These are phyloP conservation scores for Umbelopsis sp. DNA, from an alignment of 192 early-diverging fungal species.

Conservation along the genomic window DNA sequence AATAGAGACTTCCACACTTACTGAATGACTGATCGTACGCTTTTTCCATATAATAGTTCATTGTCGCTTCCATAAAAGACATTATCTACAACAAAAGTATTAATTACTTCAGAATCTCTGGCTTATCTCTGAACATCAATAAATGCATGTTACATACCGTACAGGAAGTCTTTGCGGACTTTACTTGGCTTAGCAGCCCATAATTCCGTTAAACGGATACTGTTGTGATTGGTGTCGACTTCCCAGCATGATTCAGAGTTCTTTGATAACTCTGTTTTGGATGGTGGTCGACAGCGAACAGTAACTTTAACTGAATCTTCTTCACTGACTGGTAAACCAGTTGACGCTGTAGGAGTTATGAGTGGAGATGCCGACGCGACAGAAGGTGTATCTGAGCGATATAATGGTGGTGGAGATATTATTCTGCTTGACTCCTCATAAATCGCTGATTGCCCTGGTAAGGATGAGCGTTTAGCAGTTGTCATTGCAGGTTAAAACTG, in stretches of 20 bases:
- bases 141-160: slow-evolving; percentile 30
- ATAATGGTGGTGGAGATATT: slow-evolving; percentile 14
- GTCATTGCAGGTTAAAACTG: slow-evolving; percentile 9
- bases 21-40: slow-evolving; percentile 35
- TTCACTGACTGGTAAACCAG: not conserved
- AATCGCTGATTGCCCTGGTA: slow-evolving; percentile 14
- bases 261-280: slow-evolving; percentile 55
- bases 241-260: slow-evolving; percentile 45
- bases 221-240: slow-evolving; percentile 26
- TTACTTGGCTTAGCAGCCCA: slow-evolving; percentile 31
- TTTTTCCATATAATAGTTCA: slow-evolving; percentile 48
- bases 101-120: not conserved
- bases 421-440: slow-evolving; percentile 3
- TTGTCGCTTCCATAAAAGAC: slow-evolving; percentile 59
- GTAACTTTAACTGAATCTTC: slow-evolving; percentile 67
- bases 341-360: slow-evolving; percentile 8
- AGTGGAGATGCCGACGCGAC: slow-evolving; percentile 6
- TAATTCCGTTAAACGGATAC: slow-evolving; percentile 33
- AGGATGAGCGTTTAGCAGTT: slow-evolving; percentile 8
- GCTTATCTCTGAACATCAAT: not conserved
- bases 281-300: slow-evolving; percentile 72
- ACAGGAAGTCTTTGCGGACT: slow-evolving; percentile 39
- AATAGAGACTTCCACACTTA: not conserved
- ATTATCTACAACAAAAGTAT: slow-evolving; percentile 37
- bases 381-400: slow-evolving; percentile 10